These are phyloP conservation scores for Leucocoprinus birnbaumii DNA, from an alignment of 768 basidiomycete genomes.

Conservation along the genomic window DNA sequence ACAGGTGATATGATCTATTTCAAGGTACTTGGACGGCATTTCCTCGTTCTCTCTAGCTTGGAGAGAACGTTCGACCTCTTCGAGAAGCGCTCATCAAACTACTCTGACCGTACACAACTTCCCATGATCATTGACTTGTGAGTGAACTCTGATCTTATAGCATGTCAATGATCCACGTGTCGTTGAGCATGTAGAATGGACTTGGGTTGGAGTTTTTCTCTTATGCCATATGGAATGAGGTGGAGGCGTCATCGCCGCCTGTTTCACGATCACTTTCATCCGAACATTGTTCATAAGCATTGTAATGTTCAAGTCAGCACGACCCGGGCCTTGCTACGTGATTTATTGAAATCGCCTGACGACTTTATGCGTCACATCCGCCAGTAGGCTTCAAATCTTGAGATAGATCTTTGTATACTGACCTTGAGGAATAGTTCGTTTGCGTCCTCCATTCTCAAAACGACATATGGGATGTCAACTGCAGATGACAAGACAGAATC, in stretches of 20 bases:
- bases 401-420: not conserved
- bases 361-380: no score
- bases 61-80: slow-evolving; percentile 17
- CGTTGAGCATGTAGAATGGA: slow-evolving; percentile 29
- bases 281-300: slow-evolving; percentile 8
- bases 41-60: slow-evolving; percentile 13
- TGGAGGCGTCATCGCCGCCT: slow-evolving; percentile 45
- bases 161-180: not conserved
- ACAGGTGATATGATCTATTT: slow-evolving; percentile 13
- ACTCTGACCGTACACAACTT: slow-evolving; percentile 22
- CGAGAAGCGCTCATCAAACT: slow-evolving; percentile 16
- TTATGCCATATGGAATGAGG: slow-evolving; percentile 36
- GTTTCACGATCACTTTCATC: slow-evolving; percentile 17
- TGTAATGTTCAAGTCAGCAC: slow-evolving; percentile 1
- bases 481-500: slow-evolving; percentile 28
- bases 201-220: slow-evolving; percentile 29
- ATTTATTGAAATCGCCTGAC: slow-evolving; percentile 34
- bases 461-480: slow-evolving; percentile 31
- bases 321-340: slow-evolving; percentile 25
- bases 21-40: slow-evolving; percentile 8
- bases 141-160: not conserved
- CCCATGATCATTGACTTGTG: slow-evolving; percentile 7
- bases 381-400: no score
- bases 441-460: slow-evolving; percentile 22
- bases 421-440: slow-evolving; percentile 26